Evolutionary conservation across 441 rosid genomes (phyloP).

Genomic region (Pelargonium australe): DNA sequence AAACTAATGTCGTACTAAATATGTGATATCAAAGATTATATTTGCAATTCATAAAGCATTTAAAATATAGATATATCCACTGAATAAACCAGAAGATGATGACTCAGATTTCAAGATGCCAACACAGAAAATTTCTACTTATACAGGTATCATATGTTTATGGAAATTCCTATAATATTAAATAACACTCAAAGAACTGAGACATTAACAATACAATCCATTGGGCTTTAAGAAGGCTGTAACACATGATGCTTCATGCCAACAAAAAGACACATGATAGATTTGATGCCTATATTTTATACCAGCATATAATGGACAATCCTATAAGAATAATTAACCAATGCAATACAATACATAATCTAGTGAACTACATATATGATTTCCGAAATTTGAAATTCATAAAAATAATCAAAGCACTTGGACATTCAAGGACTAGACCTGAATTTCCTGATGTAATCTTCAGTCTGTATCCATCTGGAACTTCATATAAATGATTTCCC

Average conservation of each 20-base stretch:
- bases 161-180: background rate
- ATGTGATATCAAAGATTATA: background rate
- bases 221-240: no score
- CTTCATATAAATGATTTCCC: constrained; percentile 85
- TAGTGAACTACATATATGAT: no score
- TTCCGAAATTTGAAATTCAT: background rate
- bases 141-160: background rate
- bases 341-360: no score
- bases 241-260: no score
- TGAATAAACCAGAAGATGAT: background rate
- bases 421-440: constrained; percentile 32
- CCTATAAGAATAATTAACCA: background rate
- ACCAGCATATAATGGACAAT: background rate
- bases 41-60: background rate
- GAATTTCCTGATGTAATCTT: constrained; percentile 51
- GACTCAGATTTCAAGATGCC: background rate
- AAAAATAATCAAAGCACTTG: background rate
- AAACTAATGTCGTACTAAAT: background rate
- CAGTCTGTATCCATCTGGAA: constrained; percentile 72
- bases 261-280: no score
- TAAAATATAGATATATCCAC: background rate
- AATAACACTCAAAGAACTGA: background rate
- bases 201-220: background rate
- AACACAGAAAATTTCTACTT: background rate
- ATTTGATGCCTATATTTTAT: background rate